Evolutionary conservation across 106 monocot genomes (phyloP).

Genomic region (Acorus calamus): DNA sequence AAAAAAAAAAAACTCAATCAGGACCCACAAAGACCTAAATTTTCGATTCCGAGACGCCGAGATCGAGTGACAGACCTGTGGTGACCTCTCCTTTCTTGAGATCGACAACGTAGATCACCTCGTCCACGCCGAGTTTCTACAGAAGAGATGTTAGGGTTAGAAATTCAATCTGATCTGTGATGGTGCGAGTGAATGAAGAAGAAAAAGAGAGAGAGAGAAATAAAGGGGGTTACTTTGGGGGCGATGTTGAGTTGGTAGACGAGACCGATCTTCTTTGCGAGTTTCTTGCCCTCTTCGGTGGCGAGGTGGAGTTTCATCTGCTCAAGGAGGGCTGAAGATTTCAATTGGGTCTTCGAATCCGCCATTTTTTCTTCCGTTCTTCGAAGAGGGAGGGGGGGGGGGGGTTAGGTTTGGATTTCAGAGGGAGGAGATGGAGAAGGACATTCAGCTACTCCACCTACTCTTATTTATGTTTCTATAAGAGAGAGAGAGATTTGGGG

Average conservation of each 20-base stretch:
- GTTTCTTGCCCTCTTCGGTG: slow-evolving; percentile 66
- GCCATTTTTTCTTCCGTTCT: slow-evolving; percentile 1
- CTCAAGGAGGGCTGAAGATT: slow-evolving; percentile 67
- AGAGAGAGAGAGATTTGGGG: too few relatives aligned
- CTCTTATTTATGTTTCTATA: too few relatives aligned
- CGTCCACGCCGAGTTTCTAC: slow-evolving; percentile 86
- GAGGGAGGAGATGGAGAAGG: too few relatives aligned
- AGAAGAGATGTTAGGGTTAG: not conserved
- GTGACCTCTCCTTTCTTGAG: slow-evolving; percentile 87
- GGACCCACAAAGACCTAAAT: too few relatives aligned
- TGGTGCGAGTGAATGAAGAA: not conserved
- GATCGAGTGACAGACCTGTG: slow-evolving; percentile 31
- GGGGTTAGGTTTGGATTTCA: not conserved
- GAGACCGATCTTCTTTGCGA: slow-evolving; percentile 59
- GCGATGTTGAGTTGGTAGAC: slow-evolving; percentile 88
- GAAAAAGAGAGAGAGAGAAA: not conserved
- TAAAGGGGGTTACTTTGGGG: slow-evolving; percentile 28
- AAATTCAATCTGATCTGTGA: not conserved
- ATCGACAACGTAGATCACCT: slow-evolving; percentile 90
- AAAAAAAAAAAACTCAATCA: too few relatives aligned
- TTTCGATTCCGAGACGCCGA: too few relatives aligned
- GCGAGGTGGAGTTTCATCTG: slow-evolving; percentile 74
- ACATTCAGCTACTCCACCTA: too few relatives aligned
- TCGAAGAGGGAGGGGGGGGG: not conserved
- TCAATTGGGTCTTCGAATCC: slow-evolving; percentile 14